These are phyloP conservation scores for Apiotrichum porosum DNA, from an alignment of 1,284 basidiomycete species.

Conservation along the genomic window DNA sequence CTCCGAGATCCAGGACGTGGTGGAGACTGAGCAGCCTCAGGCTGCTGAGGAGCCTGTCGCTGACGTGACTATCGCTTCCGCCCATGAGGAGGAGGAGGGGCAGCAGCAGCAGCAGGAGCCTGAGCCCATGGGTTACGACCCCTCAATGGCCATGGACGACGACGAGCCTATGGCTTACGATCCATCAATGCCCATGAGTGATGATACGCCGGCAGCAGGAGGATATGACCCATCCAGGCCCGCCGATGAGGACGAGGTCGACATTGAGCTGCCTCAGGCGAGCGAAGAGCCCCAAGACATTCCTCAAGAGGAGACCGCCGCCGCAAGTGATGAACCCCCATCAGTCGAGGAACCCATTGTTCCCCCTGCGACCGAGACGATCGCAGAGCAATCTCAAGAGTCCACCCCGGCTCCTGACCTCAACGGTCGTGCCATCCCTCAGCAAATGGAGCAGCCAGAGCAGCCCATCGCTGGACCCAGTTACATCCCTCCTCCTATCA, in stretches of 20 bases:
- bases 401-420: background rate
- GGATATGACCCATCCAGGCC: constrained; percentile 6
- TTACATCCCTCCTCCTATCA: no score
- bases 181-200: constrained; percentile 2
- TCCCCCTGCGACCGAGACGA: no score
- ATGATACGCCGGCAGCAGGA: constrained; percentile 1
- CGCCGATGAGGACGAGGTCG: background rate
- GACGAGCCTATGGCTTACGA: constrained; percentile 24
- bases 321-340: background rate
- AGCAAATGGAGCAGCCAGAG: background rate
- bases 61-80: background rate
- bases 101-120: background rate
- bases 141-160: constrained; percentile 26
- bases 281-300: background rate
- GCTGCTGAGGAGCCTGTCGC: background rate
- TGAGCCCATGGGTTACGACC: background rate
- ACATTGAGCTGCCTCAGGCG: no score
- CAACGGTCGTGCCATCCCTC: background rate
- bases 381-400: background rate
- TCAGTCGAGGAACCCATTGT: background rate
- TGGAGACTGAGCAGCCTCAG: constrained; percentile 2
- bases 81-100: background rate
- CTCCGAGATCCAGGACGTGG: background rate
- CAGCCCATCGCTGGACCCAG: background rate
- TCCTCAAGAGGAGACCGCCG: background rate